Conservation (phyloP, 306 rosid genomes). For the Prunus fruticosa region DNA sequence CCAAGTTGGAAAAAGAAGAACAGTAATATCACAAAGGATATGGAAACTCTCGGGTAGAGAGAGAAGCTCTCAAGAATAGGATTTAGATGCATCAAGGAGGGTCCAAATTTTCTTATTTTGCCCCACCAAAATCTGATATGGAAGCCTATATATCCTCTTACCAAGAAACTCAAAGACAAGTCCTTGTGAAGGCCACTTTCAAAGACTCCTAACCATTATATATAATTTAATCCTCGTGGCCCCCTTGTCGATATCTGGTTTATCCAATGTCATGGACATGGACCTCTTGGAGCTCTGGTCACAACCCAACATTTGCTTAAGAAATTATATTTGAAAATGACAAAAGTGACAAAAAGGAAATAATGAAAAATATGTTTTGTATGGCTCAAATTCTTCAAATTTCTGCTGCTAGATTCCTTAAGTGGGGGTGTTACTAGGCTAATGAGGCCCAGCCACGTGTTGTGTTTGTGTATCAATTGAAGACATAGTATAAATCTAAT, state of each 20-base stretch:
- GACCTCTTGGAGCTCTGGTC: not conserved
- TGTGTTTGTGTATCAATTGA: not conserved
- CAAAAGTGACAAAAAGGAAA: not conserved
- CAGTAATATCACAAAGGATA: no score
- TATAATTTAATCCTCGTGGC: not conserved
- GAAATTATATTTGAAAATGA: not conserved
- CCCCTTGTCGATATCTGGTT: slow-evolving; percentile 10
- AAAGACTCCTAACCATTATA: slow-evolving; percentile 17
- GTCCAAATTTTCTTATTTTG: not conserved
- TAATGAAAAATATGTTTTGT: not conserved
- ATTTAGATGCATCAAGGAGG: slow-evolving; percentile 16
- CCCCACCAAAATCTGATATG: not conserved
- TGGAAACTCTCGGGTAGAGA: no score
- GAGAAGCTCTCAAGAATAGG: no score
- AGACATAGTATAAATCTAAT: no score
- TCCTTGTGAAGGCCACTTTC: slow-evolving; percentile 32
- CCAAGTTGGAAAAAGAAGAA: no score
- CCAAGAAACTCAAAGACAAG: slow-evolving; percentile 16
- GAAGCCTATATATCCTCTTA: not conserved
- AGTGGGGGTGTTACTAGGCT: not conserved
- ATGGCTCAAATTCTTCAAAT: slow-evolving; percentile 1
- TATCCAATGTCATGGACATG: not conserved
- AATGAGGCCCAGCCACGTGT: not conserved
- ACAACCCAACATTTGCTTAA: slow-evolving; percentile 2
- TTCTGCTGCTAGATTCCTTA: slow-evolving; percentile 4